Evolutionary conservation across 2,329 filamentous ascomycete species (phyloP).

Genomic region (Colletotrichum ledebouriae): DNA sequence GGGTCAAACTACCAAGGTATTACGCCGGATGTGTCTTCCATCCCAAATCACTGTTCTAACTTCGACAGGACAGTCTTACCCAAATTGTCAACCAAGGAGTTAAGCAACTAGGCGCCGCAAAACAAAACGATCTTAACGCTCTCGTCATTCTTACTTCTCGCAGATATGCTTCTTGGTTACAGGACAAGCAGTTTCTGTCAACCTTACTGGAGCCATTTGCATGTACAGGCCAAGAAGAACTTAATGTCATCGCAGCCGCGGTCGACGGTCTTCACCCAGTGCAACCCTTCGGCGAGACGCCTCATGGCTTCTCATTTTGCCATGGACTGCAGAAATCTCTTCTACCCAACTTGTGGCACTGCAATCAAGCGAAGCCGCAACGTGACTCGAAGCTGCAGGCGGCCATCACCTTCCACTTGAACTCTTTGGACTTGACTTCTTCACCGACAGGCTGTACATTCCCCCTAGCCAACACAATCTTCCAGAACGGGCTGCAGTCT

Average conservation of each 20-base stretch:
- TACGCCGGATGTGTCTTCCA: neutral
- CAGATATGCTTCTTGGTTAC: slow-evolving; percentile 61
- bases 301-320: slow-evolving; percentile 66
- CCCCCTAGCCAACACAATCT: slow-evolving; percentile 83
- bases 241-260: slow-evolving; percentile 67
- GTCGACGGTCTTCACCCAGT: slow-evolving; percentile 66
- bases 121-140: slow-evolving; percentile 50
- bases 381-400: slow-evolving; percentile 30
- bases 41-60: slow-evolving; percentile 6
- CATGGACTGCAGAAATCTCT: slow-evolving; percentile 56
- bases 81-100: slow-evolving; percentile 2
- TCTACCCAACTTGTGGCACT: slow-evolving; percentile 61
- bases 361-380: slow-evolving; percentile 1
- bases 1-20: slow-evolving; percentile 15
- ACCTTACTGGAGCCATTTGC: slow-evolving; percentile 42
- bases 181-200: slow-evolving; percentile 58
- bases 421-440: neutral
- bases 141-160: slow-evolving; percentile 65
- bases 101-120: neutral
- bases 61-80: slow-evolving; percentile 20
- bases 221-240: slow-evolving; percentile 42
- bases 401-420: slow-evolving; percentile 26
- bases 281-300: slow-evolving; percentile 48
- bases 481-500: slow-evolving; percentile 75
- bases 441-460: slow-evolving; percentile 59